A percentile compares a stretch with the other conserved stretches of the same genome.
These are phyloP conservation scores for Triticum dicoccoides DNA, from an alignment of 176 grass and related monocot genomes.

Conservation along the genomic window DNA sequence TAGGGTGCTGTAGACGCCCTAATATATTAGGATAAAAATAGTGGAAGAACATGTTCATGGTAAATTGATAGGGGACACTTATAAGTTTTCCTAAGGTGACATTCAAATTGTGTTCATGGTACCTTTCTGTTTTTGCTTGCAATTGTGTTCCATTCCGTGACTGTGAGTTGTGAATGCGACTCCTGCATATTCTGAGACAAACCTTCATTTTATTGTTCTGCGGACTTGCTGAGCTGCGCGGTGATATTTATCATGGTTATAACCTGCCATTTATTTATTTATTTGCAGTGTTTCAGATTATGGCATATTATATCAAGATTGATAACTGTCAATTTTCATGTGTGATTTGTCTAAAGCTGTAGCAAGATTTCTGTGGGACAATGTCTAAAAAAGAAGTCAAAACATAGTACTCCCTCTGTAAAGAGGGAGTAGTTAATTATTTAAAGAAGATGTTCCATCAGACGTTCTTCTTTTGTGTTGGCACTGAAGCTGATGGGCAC, in stretches of 20 bases:
- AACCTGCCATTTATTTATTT: background rate
- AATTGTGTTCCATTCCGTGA: background rate
- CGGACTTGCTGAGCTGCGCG: background rate
- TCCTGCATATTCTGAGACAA: background rate
- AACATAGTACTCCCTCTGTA: too few species aligned
- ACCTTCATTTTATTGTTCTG: background rate
- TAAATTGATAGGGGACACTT: background rate
- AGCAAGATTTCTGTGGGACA: background rate
- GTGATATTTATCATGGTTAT: background rate
- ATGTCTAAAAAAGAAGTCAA: background rate
- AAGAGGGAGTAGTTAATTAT: background rate
- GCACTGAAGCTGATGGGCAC: background rate
- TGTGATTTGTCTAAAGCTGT: background rate
- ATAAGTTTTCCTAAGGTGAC: background rate
- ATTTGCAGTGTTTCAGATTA: background rate
- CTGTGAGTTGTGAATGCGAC: background rate
- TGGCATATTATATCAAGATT: background rate
- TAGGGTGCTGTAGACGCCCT: background rate
- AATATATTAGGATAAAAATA: background rate
- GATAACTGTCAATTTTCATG: background rate
- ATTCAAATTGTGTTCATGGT: background rate
- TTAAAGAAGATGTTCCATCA: slow-evolving; percentile 5
- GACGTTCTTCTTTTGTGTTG: background rate
- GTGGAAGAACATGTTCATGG: background rate
- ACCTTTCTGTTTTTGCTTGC: background rate